Base-by-base conservation (phyloP, 176 grass and related monocot genomes). In the Oryza meyeriana region DNA sequence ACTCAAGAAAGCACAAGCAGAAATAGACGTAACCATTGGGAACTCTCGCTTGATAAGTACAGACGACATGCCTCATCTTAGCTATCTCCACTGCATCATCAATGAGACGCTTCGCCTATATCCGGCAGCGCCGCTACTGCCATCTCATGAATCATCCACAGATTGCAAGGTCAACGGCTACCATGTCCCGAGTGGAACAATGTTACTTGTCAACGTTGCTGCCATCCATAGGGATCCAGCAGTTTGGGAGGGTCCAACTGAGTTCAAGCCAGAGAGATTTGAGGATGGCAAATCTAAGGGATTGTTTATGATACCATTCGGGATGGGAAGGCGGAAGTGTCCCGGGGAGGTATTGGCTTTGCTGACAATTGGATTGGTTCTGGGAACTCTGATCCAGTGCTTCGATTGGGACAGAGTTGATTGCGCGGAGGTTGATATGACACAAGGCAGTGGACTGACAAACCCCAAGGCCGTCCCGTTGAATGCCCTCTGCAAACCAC, bases 221-320 rank as follows among this genome's bases (percentile, higher is more conserved):
- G 66, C 84, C 22, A 83, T 94, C 35, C 87, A 94, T 24, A 66
- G 92, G 38, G 89, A 91, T 12, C 67, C 78, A 0, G 9, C 39
- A 0, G 0, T 41, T 12, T 92, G 87, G 87, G 39, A 36, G 11
- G 31, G 81, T 4, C 85, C 90, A 0, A 1, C 0, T 1, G 4
- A 45, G 20, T 95, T 95, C 83, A 75, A 0, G 83, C 87, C 85
- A 20, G 88, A 89, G 50, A 74, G 90, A 17, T 93, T 93, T 61
- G 39, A 84, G 55, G 59, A 6, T 0, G 90, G 75, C 0, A 17
- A n/a, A 1, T 75, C 63, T 1, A 65, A 75, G 0, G 74, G 47
- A 16, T 7, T 18, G 39, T 29, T 77, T 25, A 47, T 66, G 84
- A 39, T 88, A 12, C 89, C 89, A 0, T 94, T 94, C 22, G 90